These are phyloP conservation scores for Trichosporon faecale DNA, from an alignment of 1,284 basidiomycete species.

Conservation along the genomic window DNA sequence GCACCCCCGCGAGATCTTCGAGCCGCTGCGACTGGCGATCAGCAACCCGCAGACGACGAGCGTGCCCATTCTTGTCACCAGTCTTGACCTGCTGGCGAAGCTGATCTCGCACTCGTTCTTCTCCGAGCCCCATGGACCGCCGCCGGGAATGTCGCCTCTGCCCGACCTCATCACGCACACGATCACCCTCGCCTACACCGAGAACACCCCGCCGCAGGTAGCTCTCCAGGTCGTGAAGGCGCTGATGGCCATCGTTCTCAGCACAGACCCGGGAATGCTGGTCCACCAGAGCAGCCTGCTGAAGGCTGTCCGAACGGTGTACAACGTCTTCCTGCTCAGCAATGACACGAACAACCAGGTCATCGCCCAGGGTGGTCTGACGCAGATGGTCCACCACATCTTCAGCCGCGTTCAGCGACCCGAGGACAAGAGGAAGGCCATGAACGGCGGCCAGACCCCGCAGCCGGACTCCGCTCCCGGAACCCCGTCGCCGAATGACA, in stretches of 20 bases:
- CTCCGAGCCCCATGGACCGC: constrained; percentile 56
- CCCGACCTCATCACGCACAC: constrained; percentile 90
- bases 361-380: constrained; percentile 91
- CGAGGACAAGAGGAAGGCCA: constrained; percentile 21
- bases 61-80: constrained; percentile 89
- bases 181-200: constrained; percentile 85
- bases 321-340: constrained; percentile 91
- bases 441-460: constrained; percentile 4
- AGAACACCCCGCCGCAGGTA: constrained; percentile 79
- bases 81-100: constrained; percentile 92
- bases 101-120: constrained; percentile 96
- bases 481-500: neutral
- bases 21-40: constrained; percentile 86
- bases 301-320: constrained; percentile 92
- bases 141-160: constrained; percentile 62
- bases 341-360: constrained; percentile 87
- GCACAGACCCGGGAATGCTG: constrained; percentile 64
- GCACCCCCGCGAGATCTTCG: constrained; percentile 78
- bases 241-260: constrained; percentile 79
- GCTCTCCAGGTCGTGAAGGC: constrained; percentile 95
- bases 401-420: constrained; percentile 64
- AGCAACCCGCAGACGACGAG: constrained; percentile 68
- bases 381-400: constrained; percentile 94
- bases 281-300: constrained; percentile 91
- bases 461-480: neutral